phyloP scores from a whole-genome alignment of 2,329 filamentous ascomycete species.

The Pseudopyricularia javanii region DNA sequence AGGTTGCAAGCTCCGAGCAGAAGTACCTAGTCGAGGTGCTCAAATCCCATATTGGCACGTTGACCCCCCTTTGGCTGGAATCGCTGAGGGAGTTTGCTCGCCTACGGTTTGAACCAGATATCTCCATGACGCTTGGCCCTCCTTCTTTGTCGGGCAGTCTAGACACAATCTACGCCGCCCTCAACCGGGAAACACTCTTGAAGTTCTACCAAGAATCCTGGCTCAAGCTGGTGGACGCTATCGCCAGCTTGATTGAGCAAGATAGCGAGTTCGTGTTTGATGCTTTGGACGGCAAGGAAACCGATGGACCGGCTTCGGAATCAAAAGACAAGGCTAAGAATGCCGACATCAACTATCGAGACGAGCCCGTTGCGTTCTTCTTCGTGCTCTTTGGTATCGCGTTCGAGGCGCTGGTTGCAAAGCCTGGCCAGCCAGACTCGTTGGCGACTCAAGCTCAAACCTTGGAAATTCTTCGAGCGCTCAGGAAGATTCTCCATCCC shows the following conservation, averaged over 20 bases:
- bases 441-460: conserved; percentile 67
- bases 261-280: conserved; percentile 98
- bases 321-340: conserved; percentile 29
- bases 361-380: conserved; percentile 97
- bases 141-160: conserved; percentile 73
- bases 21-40: conserved; percentile 80
- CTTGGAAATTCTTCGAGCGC: conserved; percentile 69
- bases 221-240: conserved; percentile 93
- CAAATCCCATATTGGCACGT: conserved; percentile 74
- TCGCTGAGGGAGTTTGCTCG: conserved; percentile 89
- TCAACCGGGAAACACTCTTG: conserved; percentile 87
- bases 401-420: conserved; percentile 85
- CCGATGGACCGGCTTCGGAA: conserved; percentile 22
- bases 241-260: conserved; percentile 92
- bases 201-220: conserved; percentile 96
- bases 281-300: conserved; percentile 76
- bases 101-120: conserved; percentile 85
- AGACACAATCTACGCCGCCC: conserved; percentile 85
- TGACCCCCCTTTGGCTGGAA: conserved; percentile 89
- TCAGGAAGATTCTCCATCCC: conserved; percentile 90
- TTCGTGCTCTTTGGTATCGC: conserved; percentile 95
- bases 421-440: conserved; percentile 52
- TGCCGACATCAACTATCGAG: conserved; percentile 88
- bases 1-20: conserved; percentile 89
- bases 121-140: conserved; percentile 78